A percentile compares a stretch with the other conserved stretches of the same genome.
Evolutionary conservation across 495 filamentous ascomycete genomes (phyloP).

Genomic region (Penicillium soppii): DNA sequence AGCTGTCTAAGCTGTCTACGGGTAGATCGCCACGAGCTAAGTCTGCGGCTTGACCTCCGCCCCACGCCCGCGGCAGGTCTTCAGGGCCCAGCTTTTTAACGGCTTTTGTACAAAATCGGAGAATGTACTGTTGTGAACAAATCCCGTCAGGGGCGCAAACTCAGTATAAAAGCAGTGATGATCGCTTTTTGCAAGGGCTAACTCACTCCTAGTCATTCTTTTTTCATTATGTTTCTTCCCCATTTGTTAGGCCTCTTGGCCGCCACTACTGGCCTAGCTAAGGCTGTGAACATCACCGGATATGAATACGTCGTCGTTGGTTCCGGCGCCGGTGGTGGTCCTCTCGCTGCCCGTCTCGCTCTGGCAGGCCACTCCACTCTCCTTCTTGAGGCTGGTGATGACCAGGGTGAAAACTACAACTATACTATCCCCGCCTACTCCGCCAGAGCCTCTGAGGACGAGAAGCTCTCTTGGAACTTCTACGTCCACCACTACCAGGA

Average conservation of each 20-base stretch:
- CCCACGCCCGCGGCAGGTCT: background rate
- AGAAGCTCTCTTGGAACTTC: slow-evolving; percentile 44
- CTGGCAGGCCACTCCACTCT: slow-evolving; percentile 58
- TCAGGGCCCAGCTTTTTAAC: background rate
- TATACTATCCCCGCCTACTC: slow-evolving; percentile 41
- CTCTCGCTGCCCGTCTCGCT: slow-evolving; percentile 60
- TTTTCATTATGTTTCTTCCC: background rate
- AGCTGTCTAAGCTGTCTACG: background rate
- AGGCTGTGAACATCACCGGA: slow-evolving; percentile 28
- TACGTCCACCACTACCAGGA: slow-evolving; percentile 48
- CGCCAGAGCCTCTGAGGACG: slow-evolving; percentile 38
- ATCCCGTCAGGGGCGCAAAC: no score
- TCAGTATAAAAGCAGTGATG: background rate
- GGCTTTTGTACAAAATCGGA: background rate
- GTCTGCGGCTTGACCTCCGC: no score
- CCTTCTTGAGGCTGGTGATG: slow-evolving; percentile 63
- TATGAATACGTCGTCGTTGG: slow-evolving; percentile 71
- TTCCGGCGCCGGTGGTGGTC: slow-evolving; percentile 63
- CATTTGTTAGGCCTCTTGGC: slow-evolving; percentile 8
- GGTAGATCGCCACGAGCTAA: background rate
- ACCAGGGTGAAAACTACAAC: slow-evolving; percentile 47
- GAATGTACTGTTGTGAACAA: no score
- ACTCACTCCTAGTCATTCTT: slow-evolving; percentile 2
- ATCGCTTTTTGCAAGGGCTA: background rate
- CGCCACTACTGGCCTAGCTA: slow-evolving; percentile 20